Conservation (phyloP, 805 yeast species). For the Candida easanensis region DNA sequence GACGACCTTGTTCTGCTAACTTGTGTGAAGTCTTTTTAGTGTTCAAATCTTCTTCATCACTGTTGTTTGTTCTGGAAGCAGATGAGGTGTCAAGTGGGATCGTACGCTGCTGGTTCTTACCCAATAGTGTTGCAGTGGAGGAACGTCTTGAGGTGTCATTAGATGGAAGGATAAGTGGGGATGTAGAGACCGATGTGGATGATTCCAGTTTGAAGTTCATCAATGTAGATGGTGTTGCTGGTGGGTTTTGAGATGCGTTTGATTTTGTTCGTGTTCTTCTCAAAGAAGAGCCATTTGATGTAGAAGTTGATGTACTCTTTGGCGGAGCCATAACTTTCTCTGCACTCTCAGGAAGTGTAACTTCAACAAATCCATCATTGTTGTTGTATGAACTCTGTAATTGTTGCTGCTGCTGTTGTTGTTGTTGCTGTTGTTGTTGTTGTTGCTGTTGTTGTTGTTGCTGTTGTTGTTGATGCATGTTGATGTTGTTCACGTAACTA, state of each 20-base stretch:
- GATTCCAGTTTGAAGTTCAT: conserved; percentile 24
- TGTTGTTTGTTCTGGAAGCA: conserved; percentile 10
- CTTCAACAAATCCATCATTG: conserved; percentile 5
- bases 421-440: conserved; percentile 10
- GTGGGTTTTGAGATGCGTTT: conserved; percentile 23
- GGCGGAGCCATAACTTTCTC: conserved; percentile 23
- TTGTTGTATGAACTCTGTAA: neutral
- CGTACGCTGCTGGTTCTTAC: conserved; percentile 4
- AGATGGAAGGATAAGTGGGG: conserved; percentile 24
- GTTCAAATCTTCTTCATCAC: conserved; percentile 16
- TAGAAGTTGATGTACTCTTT: conserved; percentile 9
- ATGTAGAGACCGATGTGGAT: conserved; percentile 9
- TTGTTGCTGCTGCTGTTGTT: conserved; percentile 18
- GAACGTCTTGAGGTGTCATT: conserved; percentile 19
- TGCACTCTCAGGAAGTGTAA: conserved; percentile 5
- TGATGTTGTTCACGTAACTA: conserved; percentile 17
- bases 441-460: conserved; percentile 18
- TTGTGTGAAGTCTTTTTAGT: conserved; percentile 56
- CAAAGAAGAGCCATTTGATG: conserved; percentile 12
- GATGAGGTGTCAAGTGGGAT: conserved; percentile 11
- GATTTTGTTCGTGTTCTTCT: conserved; percentile 20
- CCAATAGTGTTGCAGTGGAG: conserved; percentile 12
- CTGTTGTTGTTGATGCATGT: conserved; percentile 19
- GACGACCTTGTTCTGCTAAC: conserved; percentile 92
- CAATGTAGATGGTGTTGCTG: conserved; percentile 28